Conservation (phyloP, 306 rosid species). For the Vigna unguiculata region DNA sequence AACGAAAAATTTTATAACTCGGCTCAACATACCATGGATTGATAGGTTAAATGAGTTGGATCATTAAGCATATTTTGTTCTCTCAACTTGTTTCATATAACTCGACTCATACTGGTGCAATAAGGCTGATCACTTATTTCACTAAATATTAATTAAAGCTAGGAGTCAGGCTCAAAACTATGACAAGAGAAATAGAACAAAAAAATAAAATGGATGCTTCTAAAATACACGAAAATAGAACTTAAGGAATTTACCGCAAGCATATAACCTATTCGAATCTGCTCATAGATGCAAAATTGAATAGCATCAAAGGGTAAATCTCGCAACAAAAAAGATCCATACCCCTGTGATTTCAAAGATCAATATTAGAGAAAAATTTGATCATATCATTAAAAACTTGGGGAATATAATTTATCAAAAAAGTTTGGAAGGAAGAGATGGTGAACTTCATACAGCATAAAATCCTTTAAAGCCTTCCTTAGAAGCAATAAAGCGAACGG, state of each 20-base stretch:
- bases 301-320: conserved; percentile 96
- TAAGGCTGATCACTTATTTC: too few species aligned
- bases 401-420: conserved; percentile 26
- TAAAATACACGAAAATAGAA: conserved; percentile 24
- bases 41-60: too few species aligned
- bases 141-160: too few species aligned
- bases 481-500: conserved; percentile 80
- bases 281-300: conserved; percentile 95
- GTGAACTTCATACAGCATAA: conserved; percentile 71
- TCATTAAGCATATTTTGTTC: too few species aligned
- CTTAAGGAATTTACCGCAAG: conserved; percentile 64
- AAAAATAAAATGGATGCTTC: background rate
- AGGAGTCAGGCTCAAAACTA: background rate
- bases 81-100: too few species aligned
- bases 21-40: too few species aligned
- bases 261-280: conserved; percentile 90
- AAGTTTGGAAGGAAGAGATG: conserved; percentile 18
- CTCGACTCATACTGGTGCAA: too few species aligned
- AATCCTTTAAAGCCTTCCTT: conserved; percentile 88
- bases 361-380: conserved; percentile 28
- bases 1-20: too few species aligned
- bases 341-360: conserved; percentile 66
- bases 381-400: background rate
- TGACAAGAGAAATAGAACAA: background rate
- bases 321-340: conserved; percentile 85